Conservation (phyloP, 2,329 filamentous ascomycete species). For the Coleophoma eucalyptorum region DNA sequence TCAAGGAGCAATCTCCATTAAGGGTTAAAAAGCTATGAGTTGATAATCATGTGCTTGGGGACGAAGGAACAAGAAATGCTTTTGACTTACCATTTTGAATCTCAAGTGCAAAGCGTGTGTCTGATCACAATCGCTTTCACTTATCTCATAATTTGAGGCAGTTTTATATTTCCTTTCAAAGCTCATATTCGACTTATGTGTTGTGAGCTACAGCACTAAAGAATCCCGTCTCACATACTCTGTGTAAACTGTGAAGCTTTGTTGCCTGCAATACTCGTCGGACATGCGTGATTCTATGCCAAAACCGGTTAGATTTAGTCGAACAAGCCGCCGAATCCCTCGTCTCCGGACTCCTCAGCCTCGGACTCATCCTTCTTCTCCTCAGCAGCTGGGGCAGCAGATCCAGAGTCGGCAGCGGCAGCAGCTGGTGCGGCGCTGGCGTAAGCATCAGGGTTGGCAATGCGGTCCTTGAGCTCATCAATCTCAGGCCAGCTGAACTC, state of each 20-base stretch:
- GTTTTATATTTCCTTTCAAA: not conserved
- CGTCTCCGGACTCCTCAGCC: conserved; percentile 60
- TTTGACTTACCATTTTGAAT: conserved; percentile 19
- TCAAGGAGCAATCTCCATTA: conserved; percentile 29
- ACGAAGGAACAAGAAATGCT: conserved; percentile 6
- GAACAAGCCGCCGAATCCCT: conserved; percentile 77
- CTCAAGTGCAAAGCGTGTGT: not conserved
- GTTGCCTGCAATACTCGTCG: too few relatives aligned
- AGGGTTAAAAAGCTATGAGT: conserved; percentile 36
- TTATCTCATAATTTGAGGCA: not conserved
- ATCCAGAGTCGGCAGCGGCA: conserved; percentile 47
- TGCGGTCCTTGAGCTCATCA: conserved; percentile 97
- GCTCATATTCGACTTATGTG: conserved; percentile 10
- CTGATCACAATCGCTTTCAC: conserved; percentile 1
- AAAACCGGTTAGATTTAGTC: conserved; percentile 39
- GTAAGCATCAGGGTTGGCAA: conserved; percentile 97
- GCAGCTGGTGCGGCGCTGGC: conserved; percentile 75
- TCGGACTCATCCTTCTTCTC: conserved; percentile 63
- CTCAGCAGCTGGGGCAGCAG: conserved; percentile 47
- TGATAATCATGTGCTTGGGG: conserved; percentile 27
- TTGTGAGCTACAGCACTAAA: too few relatives aligned
- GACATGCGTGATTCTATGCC: conserved; percentile 10
- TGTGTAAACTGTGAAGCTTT: too few relatives aligned
- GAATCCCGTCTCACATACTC: too few relatives aligned
- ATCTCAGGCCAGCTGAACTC: conserved; percentile 95